A percentile compares a stretch with the other conserved stretches of the same genome.
Conservation (phyloP, 345 rosid species). For the Eucalyptus sp. region DNA sequence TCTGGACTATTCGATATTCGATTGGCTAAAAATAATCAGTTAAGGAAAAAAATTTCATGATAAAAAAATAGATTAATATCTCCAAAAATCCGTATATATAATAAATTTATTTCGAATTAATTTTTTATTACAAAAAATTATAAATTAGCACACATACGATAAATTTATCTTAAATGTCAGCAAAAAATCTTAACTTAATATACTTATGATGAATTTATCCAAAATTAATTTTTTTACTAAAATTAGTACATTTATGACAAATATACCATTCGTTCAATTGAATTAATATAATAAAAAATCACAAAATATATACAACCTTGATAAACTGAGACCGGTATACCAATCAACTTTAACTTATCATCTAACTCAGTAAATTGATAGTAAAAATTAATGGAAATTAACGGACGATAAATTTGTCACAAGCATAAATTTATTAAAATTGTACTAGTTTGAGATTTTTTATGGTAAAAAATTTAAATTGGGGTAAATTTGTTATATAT, state of each 20-base stretch:
- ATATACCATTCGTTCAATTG: accelerated
- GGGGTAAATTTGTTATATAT: accelerated
- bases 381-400: no score
- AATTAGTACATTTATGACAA: no score
- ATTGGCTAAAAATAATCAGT: not conserved
- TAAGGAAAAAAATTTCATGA: not conserved
- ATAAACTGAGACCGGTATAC: accelerated
- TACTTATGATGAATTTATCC: no score
- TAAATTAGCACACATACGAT: no score
- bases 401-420: accelerated
- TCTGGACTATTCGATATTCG: accelerated
- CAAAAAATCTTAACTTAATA: no score
- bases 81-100: no score
- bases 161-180: no score
- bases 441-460: accelerated
- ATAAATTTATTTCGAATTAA: no score
- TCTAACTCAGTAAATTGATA: accelerated
- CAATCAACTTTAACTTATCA: accelerated
- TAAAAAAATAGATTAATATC: not conserved
- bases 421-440: accelerated
- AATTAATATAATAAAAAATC: accelerated
- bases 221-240: accelerated
- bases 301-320: accelerated
- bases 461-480: accelerated
- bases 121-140: no score